Evolutionary conservation across 2,329 filamentous ascomycete species (phyloP).

Genomic region (Hypoxylon sp.): DNA sequence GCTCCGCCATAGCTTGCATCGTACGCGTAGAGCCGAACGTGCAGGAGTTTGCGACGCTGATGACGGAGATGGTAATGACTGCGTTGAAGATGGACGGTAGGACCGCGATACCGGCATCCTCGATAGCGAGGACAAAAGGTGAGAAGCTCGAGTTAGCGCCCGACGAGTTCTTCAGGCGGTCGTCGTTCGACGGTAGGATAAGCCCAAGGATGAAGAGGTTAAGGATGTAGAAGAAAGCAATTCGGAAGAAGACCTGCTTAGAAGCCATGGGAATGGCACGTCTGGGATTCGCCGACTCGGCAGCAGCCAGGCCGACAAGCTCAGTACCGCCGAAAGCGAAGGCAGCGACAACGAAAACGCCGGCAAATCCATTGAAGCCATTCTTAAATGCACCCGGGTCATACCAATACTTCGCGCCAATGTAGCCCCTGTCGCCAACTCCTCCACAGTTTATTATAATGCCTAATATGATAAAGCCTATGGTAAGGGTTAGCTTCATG

Average conservation of each 20-base stretch:
- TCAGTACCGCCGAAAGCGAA: conserved; percentile 69
- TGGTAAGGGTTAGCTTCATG: not conserved
- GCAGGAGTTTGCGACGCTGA: conserved; percentile 67
- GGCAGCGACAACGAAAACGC: conserved; percentile 67
- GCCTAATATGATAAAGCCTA: conserved; percentile 75
- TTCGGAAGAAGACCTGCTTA: conserved; percentile 70
- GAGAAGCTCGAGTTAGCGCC: conserved; percentile 63
- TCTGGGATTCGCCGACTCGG: conserved; percentile 65
- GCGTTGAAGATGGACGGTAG: conserved; percentile 69
- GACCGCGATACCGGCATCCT: conserved; percentile 65
- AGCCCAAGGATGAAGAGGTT: conserved; percentile 67
- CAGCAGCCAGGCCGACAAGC: conserved; percentile 67
- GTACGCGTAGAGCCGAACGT: conserved; percentile 67
- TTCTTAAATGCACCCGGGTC: conserved; percentile 69
- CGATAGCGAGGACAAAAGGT: conserved; percentile 67
- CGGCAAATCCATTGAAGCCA: conserved; percentile 66
- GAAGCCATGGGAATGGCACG: conserved; percentile 65
- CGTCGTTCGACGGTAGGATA: conserved; percentile 62
- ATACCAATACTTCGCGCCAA: conserved; percentile 74
- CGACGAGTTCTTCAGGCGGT: conserved; percentile 57
- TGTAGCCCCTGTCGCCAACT: conserved; percentile 69
- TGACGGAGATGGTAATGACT: conserved; percentile 67
- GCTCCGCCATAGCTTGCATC: conserved; percentile 65
- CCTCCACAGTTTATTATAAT: conserved; percentile 73
- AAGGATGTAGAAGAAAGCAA: conserved; percentile 67